Conservation (phyloP, 129 eudicot genomes). For the Pittosporum tobira region DNA sequence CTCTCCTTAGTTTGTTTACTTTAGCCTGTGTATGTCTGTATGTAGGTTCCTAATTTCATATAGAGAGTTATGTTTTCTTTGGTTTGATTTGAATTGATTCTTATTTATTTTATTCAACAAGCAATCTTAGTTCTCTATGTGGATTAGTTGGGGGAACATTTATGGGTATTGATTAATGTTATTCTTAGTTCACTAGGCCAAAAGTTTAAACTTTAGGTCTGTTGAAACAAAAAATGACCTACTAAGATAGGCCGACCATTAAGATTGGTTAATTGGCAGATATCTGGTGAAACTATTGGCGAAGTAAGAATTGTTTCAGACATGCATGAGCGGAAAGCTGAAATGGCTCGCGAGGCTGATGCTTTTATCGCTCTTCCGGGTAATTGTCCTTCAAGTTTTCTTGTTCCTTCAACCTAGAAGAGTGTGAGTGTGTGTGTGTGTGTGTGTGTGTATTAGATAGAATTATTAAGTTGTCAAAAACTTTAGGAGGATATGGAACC, state of each 20-base stretch:
- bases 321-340: conserved; percentile 97
- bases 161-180: conserved; percentile 4
- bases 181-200: conserved; percentile 4
- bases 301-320: conserved; percentile 79
- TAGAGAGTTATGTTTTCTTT: too few species aligned
- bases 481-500: conserved; percentile 92
- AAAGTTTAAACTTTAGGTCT: neutral
- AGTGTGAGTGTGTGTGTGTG: conserved; percentile 5
- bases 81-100: too few species aligned
- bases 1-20: too few species aligned
- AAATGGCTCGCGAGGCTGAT: conserved; percentile 84
- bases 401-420: conserved; percentile 9
- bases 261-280: conserved; percentile 28
- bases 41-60: too few species aligned
- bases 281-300: conserved; percentile 86
- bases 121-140: neutral
- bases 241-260: neutral
- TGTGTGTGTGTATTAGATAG: neutral
- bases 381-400: conserved; percentile 12
- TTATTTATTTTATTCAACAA: too few species aligned
- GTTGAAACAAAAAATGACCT: neutral
- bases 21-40: too few species aligned
- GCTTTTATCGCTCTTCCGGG: conserved; percentile 98
- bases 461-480: neutral
- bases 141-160: conserved; percentile 2